phyloP scores from a whole-genome alignment of 805 yeast species.

The Pichia californica region DNA sequence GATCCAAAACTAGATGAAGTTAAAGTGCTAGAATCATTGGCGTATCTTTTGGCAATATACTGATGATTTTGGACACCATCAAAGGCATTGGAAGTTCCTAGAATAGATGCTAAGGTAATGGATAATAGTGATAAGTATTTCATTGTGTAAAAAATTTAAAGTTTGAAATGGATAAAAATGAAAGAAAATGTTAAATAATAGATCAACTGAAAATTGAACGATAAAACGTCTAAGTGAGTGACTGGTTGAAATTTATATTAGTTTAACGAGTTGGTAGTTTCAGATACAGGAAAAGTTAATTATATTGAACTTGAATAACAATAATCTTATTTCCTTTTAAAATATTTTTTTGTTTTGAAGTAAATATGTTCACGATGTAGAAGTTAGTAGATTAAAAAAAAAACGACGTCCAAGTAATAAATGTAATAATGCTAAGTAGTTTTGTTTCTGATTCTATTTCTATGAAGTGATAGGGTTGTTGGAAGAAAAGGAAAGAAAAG shows the following conservation, averaged over 20 bases:
- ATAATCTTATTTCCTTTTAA: too few relatives aligned
- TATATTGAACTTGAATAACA: too few relatives aligned
- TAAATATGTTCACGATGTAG: too few relatives aligned
- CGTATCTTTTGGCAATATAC: constrained; percentile 21
- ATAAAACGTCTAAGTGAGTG: constrained; percentile 6
- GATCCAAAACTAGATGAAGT: neutral
- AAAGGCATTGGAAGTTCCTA: constrained; percentile 16
- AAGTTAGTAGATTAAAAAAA: too few relatives aligned
- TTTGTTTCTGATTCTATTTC: neutral
- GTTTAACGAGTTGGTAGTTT: constrained; percentile 2
- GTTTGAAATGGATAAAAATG: neutral
- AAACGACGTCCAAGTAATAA: too few relatives aligned
- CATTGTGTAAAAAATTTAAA: constrained; percentile 9
- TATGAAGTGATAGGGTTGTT: neutral
- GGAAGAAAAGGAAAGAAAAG: neutral
- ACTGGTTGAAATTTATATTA: constrained; percentile 8
- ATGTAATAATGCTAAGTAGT: too few relatives aligned
- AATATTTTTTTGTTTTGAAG: neutral
- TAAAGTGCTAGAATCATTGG: constrained; percentile 16
- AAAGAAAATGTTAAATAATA: constrained; percentile 2
- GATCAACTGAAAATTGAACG: constrained; percentile 2
- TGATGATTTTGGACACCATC: constrained; percentile 5
- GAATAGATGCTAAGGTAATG: constrained; percentile 11
- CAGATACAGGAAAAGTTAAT: neutral
- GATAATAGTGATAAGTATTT: constrained; percentile 12